Percentiles rank a stretch among this genome's conserved stretches.
Conservation (phyloP, 2,329 filamentous ascomycete species). For the Hypoxylon sp. region DNA sequence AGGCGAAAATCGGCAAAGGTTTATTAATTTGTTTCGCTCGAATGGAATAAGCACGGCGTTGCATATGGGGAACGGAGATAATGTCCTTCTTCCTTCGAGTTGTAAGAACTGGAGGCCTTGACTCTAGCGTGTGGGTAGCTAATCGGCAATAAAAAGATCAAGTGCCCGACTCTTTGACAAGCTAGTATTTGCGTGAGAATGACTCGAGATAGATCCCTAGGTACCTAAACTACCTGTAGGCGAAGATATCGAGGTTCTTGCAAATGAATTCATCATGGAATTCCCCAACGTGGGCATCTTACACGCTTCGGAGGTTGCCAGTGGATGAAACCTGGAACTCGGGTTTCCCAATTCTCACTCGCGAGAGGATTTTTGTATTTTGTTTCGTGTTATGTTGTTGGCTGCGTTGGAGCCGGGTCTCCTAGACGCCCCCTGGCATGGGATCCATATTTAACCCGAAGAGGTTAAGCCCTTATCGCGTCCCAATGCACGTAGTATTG, state of each 20-base stretch:
- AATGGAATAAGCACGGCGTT: constrained; percentile 8
- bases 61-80: constrained; percentile 19
- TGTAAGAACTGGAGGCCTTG: not conserved
- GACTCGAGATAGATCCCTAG: too few relatives aligned
- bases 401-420: constrained; percentile 20
- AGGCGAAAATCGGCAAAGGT: too few relatives aligned
- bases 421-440: constrained; percentile 31
- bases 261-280: not conserved
- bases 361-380: constrained; percentile 22
- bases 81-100: constrained; percentile 8
- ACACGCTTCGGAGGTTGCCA: not conserved
- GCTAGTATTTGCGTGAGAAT: too few relatives aligned
- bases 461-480: constrained; percentile 37
- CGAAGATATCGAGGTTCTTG: not conserved
- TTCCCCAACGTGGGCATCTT: not conserved
- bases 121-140: not conserved
- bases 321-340: constrained; percentile 21
- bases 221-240: not conserved
- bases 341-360: constrained; percentile 12
- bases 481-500: constrained; percentile 32
- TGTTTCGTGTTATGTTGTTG: constrained; percentile 35
- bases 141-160: not conserved
- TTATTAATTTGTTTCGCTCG: too few relatives aligned
- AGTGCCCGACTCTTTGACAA: too few relatives aligned
- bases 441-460: constrained; percentile 30